A percentile compares a stretch with the other conserved stretches of the same genome.
phyloP scores from a whole-genome alignment of 2,329 filamentous ascomycete species.

The Paecilomyces sp. region DNA sequence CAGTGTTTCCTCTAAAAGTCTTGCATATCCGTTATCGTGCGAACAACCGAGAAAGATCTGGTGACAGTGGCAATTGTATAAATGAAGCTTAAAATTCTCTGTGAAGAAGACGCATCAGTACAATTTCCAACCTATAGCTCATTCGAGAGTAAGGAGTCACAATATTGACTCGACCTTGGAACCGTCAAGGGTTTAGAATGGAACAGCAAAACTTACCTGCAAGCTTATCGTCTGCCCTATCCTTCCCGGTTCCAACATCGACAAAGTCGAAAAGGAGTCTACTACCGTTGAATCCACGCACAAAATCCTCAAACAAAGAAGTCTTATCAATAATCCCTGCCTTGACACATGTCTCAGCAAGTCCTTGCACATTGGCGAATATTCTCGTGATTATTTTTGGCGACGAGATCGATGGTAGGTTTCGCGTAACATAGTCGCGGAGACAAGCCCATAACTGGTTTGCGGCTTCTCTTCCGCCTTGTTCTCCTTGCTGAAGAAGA shows the following conservation, averaged over 20 bases:
- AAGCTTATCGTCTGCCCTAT: constrained; percentile 43
- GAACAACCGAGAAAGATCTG: constrained; percentile 55
- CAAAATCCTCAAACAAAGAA: constrained; percentile 43
- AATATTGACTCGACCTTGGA: not conserved
- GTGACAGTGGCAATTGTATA: constrained; percentile 53
- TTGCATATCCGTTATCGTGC: constrained; percentile 49
- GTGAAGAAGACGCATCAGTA: constrained; percentile 16
- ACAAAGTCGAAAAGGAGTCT: constrained; percentile 46
- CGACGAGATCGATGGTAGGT: constrained; percentile 34
- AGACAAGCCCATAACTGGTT: constrained; percentile 39
- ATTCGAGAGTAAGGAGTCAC: not conserved
- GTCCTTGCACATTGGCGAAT: constrained; percentile 47
- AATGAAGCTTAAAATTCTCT: constrained; percentile 50
- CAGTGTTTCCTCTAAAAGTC: constrained; percentile 44
- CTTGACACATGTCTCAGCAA: constrained; percentile 42
- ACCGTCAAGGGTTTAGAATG: not conserved
- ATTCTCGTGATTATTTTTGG: constrained; percentile 46
- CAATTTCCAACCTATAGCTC: constrained; percentile 9
- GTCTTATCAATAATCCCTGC: constrained; percentile 38
- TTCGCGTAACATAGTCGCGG: constrained; percentile 34
- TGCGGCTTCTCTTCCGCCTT: constrained; percentile 49
- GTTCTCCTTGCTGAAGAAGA: constrained; percentile 42
- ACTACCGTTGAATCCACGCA: constrained; percentile 48
- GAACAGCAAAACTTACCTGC: constrained; percentile 28
- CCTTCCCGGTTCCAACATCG: constrained; percentile 39